Evolutionary conservation across 441 rosid species (phyloP).

Genomic region (Rhodomyrtus psidioides): DNA sequence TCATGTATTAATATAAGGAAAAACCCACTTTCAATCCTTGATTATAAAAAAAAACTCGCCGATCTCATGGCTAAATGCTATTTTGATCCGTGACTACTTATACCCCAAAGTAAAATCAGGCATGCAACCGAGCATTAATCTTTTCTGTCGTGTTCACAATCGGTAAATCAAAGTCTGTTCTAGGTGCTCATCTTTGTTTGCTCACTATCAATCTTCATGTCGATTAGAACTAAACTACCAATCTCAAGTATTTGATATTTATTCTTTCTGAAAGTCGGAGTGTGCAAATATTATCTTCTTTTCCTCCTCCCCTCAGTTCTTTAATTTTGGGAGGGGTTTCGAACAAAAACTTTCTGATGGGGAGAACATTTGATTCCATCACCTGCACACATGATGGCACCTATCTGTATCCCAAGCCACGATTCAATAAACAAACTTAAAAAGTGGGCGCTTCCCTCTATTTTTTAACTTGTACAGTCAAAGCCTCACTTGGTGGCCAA

Average conservation of each 20-base stretch:
- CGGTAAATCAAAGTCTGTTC: background rate
- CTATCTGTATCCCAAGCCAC: background rate
- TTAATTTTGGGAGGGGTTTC: background rate
- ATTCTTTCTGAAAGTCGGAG: background rate
- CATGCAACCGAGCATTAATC: background rate
- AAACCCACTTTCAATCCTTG: background rate
- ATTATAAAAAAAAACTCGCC: background rate
- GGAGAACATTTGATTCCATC: background rate
- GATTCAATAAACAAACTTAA: background rate
- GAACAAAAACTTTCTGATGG: background rate
- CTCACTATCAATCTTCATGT: background rate
- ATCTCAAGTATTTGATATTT: background rate
- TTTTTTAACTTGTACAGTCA: background rate
- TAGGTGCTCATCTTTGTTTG: background rate
- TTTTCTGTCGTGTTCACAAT: background rate
- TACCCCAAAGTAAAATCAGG: background rate
- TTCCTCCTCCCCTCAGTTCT: background rate
- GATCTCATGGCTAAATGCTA: background rate
- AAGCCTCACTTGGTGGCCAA: slow-evolving; percentile 6
- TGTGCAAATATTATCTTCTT: background rate
- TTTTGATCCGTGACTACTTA: background rate
- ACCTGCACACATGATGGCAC: background rate
- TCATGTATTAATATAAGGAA: background rate
- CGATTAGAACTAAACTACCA: background rate
- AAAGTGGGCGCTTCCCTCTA: background rate